Evolutionary conservation across 108 stramenopile species (phyloP), one percentile per base, ranked within the genome.

Genomic region (Nannochloropsis salina): DNA sequence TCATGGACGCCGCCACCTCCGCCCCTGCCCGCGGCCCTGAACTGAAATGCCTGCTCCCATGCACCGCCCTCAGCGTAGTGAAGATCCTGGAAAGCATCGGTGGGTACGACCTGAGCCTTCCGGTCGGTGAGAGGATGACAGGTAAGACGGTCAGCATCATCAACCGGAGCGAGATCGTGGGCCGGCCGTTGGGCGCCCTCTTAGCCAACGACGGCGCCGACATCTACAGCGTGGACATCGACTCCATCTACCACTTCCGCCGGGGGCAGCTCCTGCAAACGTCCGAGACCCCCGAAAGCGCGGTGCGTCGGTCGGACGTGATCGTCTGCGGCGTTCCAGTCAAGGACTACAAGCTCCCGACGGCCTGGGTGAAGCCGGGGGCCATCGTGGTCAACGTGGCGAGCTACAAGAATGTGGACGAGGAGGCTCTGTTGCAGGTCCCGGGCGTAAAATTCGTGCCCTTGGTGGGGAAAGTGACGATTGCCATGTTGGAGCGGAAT

Each of bases 81-180:
- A 93, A 91, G n/a, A 94, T 96, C 41, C 83, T 98, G 51, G 94
- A 97, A 85, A 86, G 88, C 90, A 20, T 90, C 41, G 83, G 87
- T 40, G 84, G 85, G 45, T 90, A 91, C 80, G 87, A 90, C 86
- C 40, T 44, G 44, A 45, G 40, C n/a, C 89, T 88, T 42, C 90
- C 90, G 15, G 44, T 74, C 43, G 89, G 90, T 10, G 86, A 90
- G 94, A 95, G 44, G 85, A 94, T 95, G 90, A 80, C 91, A 44
- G 93, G 93, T n/a, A 90, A 86, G 44, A 93, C 91, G 80, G 91
- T 94, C 42, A 94, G 96, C 45, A 94, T 98, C 82, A 91, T 96
- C 74, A 98, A 98, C 90, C 94, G 97, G 41, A 95, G 95, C 8
- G 96, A 98, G 86, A 96, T 98, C 43, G 86, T 98, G 5, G 97